These are phyloP conservation scores for Ramalina intermedia DNA, from an alignment of 495 filamentous ascomycete species.

Conservation along the genomic window DNA sequence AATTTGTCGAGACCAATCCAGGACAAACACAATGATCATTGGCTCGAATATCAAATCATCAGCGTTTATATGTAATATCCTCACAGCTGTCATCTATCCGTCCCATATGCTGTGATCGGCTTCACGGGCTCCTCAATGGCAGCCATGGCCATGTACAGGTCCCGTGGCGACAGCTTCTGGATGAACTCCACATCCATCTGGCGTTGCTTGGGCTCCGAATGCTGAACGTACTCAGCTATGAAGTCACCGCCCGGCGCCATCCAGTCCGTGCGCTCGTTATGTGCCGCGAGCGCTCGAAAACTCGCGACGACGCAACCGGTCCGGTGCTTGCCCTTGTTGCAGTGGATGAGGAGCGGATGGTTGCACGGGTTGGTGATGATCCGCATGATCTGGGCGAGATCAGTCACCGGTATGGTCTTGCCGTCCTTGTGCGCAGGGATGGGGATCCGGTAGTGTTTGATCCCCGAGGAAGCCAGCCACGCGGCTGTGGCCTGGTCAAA, in stretches of 20 bases:
- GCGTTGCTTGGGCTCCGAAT: slow-evolving; percentile 44
- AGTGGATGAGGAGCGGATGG: slow-evolving; percentile 69
- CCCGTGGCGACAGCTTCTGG: slow-evolving; percentile 20
- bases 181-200: slow-evolving; percentile 39
- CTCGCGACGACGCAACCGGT: slow-evolving; percentile 69
- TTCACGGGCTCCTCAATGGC: neutral
- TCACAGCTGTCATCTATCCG: neutral
- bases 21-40: too few species aligned
- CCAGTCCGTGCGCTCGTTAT: slow-evolving; percentile 31
- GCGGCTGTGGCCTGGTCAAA: slow-evolving; percentile 38
- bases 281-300: slow-evolving; percentile 34
- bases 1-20: too few species aligned
- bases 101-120: neutral
- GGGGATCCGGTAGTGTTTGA: slow-evolving; percentile 52
- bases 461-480: slow-evolving; percentile 48
- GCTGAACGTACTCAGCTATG: slow-evolving; percentile 44
- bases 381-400: slow-evolving; percentile 47
- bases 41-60: too few species aligned
- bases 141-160: neutral
- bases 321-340: slow-evolving; percentile 83
- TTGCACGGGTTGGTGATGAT: slow-evolving; percentile 51
- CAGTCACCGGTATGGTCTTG: slow-evolving; percentile 35
- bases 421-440: slow-evolving; percentile 66
- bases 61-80: too few species aligned
- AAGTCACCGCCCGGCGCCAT: slow-evolving; percentile 38